These are phyloP conservation scores for Leonotis leonurus DNA, from an alignment of 257 asterid species.

Conservation along the genomic window DNA sequence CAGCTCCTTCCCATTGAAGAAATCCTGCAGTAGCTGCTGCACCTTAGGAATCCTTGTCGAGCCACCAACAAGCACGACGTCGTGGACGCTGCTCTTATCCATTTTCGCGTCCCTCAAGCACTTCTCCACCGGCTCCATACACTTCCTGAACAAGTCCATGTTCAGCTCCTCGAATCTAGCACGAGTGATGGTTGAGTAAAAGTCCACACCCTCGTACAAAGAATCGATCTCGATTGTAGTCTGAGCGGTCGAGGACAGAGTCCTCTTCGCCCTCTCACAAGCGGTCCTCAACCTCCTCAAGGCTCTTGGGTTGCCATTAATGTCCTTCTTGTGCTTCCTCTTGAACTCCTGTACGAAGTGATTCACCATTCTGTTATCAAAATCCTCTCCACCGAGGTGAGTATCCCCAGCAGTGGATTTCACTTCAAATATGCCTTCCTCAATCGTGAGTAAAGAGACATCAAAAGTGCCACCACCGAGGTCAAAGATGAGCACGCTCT, in stretches of 20 bases:
- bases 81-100: conserved; percentile 26
- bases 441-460: conserved; percentile 31
- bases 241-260: conserved; percentile 35
- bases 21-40: conserved; percentile 31
- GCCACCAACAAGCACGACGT: conserved; percentile 31
- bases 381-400: conserved; percentile 37
- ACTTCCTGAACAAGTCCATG: conserved; percentile 33
- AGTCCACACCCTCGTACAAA: conserved; percentile 30
- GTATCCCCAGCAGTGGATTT: conserved; percentile 37
- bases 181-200: conserved; percentile 26
- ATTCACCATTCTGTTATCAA: conserved; percentile 35
- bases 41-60: conserved; percentile 36
- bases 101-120: conserved; percentile 33
- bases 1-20: conserved; percentile 33
- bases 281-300: conserved; percentile 33
- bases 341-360: conserved; percentile 35
- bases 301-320: conserved; percentile 30
- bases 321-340: conserved; percentile 36
- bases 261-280: conserved; percentile 36
- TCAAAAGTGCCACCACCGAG: conserved; percentile 37
- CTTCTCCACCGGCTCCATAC: conserved; percentile 40
- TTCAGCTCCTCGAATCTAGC: conserved; percentile 33
- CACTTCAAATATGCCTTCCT: conserved; percentile 37
- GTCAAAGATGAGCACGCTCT: conserved; percentile 33
- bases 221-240: conserved; percentile 35